phyloP scores from a whole-genome alignment of 2,329 filamentous ascomycete genomes.

The Ophiostoma sp. region DNA sequence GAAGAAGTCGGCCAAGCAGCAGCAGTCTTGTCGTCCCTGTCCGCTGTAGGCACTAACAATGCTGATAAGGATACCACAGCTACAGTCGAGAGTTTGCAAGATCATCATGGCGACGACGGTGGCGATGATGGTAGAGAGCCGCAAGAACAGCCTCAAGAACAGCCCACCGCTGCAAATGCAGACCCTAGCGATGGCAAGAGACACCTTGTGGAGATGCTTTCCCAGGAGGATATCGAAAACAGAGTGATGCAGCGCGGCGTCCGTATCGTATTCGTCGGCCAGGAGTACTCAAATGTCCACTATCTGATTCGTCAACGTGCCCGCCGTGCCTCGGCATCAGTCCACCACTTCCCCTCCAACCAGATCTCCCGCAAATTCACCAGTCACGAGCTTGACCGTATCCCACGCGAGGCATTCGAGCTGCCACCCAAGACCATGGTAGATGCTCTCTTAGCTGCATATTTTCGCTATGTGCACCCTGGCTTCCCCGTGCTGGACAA shows the following conservation, averaged over 20 bases:
- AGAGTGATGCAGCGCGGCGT: constrained; percentile 25
- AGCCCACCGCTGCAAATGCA: background rate
- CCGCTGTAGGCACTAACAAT: background rate
- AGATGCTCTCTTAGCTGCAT: constrained; percentile 51
- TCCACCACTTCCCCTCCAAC: constrained; percentile 39
- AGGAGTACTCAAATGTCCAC: constrained; percentile 52
- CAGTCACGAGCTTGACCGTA: constrained; percentile 40
- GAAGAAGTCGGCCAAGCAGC: constrained; percentile 24
- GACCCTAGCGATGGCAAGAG: constrained; percentile 19
- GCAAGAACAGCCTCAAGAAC: background rate
- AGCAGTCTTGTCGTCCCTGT: constrained; percentile 22
- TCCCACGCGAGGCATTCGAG: constrained; percentile 45
- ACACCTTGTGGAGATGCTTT: constrained; percentile 24
- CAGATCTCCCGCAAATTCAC: constrained; percentile 40
- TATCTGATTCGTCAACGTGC: constrained; percentile 49
- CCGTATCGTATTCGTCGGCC: constrained; percentile 48
- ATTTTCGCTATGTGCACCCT: constrained; percentile 83
- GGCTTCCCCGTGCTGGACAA: constrained; percentile 88
- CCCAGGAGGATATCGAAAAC: constrained; percentile 24
- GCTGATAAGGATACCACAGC: background rate
- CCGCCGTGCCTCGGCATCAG: constrained; percentile 26
- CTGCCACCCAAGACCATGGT: constrained; percentile 45
- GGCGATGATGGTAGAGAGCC: background rate
- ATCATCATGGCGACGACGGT: background rate
- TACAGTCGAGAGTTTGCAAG: background rate